phyloP scores from a whole-genome alignment of 768 basidiomycete genomes.

The Tylopilus sp. region DNA sequence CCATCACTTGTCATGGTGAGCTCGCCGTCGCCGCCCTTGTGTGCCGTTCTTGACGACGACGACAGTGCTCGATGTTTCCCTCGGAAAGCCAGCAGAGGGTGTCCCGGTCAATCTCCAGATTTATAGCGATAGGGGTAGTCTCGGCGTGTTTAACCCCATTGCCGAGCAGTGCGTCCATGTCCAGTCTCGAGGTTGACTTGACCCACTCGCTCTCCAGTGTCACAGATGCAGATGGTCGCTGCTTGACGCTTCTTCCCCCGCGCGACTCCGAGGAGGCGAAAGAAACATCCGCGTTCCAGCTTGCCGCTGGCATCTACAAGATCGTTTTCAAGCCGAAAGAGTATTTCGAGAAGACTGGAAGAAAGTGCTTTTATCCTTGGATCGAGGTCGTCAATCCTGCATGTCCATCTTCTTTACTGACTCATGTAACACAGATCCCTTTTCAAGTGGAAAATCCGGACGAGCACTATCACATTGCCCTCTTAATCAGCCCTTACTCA shows the following conservation, averaged over 20 bases:
- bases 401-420: slow-evolving; percentile 1
- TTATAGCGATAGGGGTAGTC: slow-evolving; percentile 36
- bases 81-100: slow-evolving; percentile 75
- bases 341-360: slow-evolving; percentile 66
- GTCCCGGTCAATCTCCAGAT: slow-evolving; percentile 63
- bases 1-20: slow-evolving; percentile 89
- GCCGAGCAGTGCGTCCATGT: slow-evolving; percentile 55
- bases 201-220: slow-evolving; percentile 38
- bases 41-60: background rate
- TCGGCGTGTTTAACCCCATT: slow-evolving; percentile 49
- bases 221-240: slow-evolving; percentile 83
- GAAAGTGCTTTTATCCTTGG: slow-evolving; percentile 83
- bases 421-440: slow-evolving; percentile 53
- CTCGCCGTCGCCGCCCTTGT: background rate
- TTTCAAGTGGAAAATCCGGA: slow-evolving; percentile 69
- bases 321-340: slow-evolving; percentile 79
- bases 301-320: slow-evolving; percentile 65
- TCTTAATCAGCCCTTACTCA: slow-evolving; percentile 88
- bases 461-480: slow-evolving; percentile 88
- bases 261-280: slow-evolving; percentile 43
- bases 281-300: slow-evolving; percentile 38
- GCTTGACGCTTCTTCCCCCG: slow-evolving; percentile 67
- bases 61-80: slow-evolving; percentile 81
- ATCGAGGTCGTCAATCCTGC: slow-evolving; percentile 61
- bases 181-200: background rate